Base-by-base conservation (phyloP, 768 basidiomycete species). In the Boletus rubroflammeus region DNA sequence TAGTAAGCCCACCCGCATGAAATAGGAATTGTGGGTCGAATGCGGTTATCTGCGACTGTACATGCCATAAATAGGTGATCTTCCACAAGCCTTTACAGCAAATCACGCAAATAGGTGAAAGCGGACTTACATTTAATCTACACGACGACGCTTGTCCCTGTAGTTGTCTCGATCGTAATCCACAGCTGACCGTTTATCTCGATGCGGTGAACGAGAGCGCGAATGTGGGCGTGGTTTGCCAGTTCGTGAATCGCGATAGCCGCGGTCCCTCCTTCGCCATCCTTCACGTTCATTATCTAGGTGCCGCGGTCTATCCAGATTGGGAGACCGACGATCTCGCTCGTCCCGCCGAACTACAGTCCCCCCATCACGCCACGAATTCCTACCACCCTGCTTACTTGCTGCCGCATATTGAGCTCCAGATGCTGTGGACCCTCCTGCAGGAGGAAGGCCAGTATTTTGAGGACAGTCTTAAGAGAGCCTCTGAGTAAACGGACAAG, bases 81-180 rank as follows among this genome's bases (percentile, higher is more conserved):
- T 26, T 19, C 2, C 19, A 19, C 35, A 2, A 6, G 39, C n/a
- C 44, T 49, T 28, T 5, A 54, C 55, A 56, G 32, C 35, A 51
- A 48, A 28, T 50, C 42, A 50, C 50, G 31, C 38, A 48, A 17
- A 48, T 25, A 47, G 21, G 41, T 44, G n/a, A 54, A 50, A 47
- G 28, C 14, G 47, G 39, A 64, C 65, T 58, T 62, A 61, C 59
- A 55, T 53, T 72, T 73, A 83, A 59, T 83, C 82, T 58, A 84
- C 60, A 54, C 83, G 78, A 62, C 83, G 74, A 57, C 82, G 79
- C 61, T 85, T 85, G 38, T 78, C 81, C 42, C 73, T 68, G 55
- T 74, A 65, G 38, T 67, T 68, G 55, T 71, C 72, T 52, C 63
- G 63, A 48, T 67, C 67, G 32, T 68, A 67, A 63, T 73, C 75